Base-by-base conservation (phyloP, 345 rosid species). In the Brassica juncea region DNA sequence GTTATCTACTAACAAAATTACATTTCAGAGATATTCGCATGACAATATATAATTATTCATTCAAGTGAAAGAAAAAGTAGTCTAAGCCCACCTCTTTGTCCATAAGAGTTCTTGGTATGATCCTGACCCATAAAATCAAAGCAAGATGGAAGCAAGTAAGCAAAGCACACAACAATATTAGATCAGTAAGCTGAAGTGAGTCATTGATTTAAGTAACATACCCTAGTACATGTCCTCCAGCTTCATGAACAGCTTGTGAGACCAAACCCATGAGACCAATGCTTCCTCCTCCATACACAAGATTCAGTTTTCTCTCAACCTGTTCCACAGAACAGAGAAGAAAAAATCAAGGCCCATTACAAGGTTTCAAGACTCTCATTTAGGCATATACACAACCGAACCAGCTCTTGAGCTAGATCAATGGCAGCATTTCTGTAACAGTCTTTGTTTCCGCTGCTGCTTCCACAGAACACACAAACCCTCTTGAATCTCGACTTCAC, bases 241-340 rank as follows among this genome's bases (percentile, higher is more conserved):
- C 95, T 14, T 67, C 80, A 78, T 90, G 88, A 68, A 94, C 98
- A 72, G 91, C 89, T 77, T 86, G 90, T 15, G 99, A 89, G 75
- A 94, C 92, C 83, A 91, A 80, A 75, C 99, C 99, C 99, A 94
- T 94, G 14, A 94, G 85, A 57, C 97, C 98, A 80, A 89, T 86
- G 65, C 98, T 94, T 15, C 98, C 99, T 71, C 99, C 99, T 49
- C 99, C 99, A 73, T 92, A 94, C 30, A 94, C 97, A 74, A 94
- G 97, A 79, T 90, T 90, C 82, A 91, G 70, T 74, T 88, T 88
- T 74, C 84, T 94, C 19, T 73, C 84, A 63, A 94, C 88, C 99
- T 92, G 61, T 44, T 27, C 52, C 23, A 3, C 47, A 23, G 63
- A 34, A 12, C 66, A 60, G 11, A 49, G 9, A 12, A 59, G 4